Evolutionary conservation across 75 land plant genomes (phyloP).

Genomic region (Cunninghamia lanceolata): DNA sequence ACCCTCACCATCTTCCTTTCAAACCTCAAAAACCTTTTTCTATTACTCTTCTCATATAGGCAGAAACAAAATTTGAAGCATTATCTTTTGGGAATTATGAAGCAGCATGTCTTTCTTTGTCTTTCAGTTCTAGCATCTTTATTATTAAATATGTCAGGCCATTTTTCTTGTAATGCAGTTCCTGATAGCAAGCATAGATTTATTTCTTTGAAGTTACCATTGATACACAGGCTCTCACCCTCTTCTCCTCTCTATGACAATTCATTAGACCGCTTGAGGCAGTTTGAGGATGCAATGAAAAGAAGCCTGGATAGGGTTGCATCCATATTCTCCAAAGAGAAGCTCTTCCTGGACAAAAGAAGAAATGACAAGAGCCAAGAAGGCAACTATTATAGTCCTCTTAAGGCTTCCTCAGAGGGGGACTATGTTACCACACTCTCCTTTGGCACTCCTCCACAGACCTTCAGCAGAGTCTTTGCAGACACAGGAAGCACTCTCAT

Average conservation of each 20-base stretch:
- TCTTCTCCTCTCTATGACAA: not conserved
- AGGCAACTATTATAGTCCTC: not conserved
- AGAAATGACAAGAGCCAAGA: not conserved
- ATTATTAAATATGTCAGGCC: not conserved
- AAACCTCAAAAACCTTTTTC: not conserved
- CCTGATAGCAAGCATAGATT: not conserved
- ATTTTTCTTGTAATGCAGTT: not conserved
- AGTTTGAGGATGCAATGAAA: not conserved
- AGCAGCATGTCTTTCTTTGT: not conserved
- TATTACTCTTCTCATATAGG: not conserved
- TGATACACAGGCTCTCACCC: slow-evolving; percentile 5
- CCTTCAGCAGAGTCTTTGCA: not conserved
- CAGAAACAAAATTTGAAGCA: not conserved
- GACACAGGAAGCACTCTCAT: slow-evolving; percentile 7
- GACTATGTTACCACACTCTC: slow-evolving; percentile 3
- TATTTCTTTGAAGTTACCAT: slow-evolving; percentile 1
- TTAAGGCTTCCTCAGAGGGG: not conserved
- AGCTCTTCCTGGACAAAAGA: too few relatives aligned
- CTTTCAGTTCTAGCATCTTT: not conserved
- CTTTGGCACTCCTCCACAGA: slow-evolving; percentile 6
- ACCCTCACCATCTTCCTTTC: not conserved
- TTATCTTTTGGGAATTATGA: not conserved
- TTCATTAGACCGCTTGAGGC: not conserved
- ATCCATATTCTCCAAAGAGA: not conserved
- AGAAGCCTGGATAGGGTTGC: not conserved